Percentiles rank a stretch among this genome's conserved stretches.
Evolutionary conservation across 2,329 filamentous ascomycete genomes (phyloP).

Genomic region (Stachybotrys chartarum): DNA sequence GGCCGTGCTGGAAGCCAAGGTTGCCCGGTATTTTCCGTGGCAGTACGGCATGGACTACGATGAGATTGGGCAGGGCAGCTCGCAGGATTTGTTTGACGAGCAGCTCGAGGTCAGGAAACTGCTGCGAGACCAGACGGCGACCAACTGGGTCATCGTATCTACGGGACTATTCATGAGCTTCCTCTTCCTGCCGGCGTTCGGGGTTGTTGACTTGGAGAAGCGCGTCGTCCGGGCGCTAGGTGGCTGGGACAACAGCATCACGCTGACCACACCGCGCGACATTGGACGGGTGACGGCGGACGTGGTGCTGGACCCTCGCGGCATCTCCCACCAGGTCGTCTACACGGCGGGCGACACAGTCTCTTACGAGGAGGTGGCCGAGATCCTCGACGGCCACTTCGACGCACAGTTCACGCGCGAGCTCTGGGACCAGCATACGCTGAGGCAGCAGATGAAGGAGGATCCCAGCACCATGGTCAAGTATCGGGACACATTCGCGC

Average conservation of each 20-base stretch:
- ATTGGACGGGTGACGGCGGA: slow-evolving; percentile 56
- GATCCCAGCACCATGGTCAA: slow-evolving; percentile 47
- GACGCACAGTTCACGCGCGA: slow-evolving; percentile 35
- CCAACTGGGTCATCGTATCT: slow-evolving; percentile 58
- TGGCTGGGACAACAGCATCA: slow-evolving; percentile 54
- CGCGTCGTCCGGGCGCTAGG: slow-evolving; percentile 47
- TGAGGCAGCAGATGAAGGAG: slow-evolving; percentile 36
- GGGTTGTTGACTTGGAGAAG: slow-evolving; percentile 45
- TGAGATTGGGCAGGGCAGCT: slow-evolving; percentile 46
- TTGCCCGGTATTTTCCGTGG: slow-evolving; percentile 58
- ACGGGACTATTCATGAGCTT: slow-evolving; percentile 67
- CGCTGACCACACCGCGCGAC: slow-evolving; percentile 54
- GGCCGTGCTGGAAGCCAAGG: slow-evolving; percentile 44
- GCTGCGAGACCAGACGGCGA: slow-evolving; percentile 38
- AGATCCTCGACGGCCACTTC: slow-evolving; percentile 39
- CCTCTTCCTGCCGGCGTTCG: slow-evolving; percentile 56
- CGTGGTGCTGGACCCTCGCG: slow-evolving; percentile 36
- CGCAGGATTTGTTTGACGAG: slow-evolving; percentile 62
- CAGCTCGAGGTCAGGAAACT: slow-evolving; percentile 51
- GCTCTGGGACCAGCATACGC: slow-evolving; percentile 37
- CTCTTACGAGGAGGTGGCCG: slow-evolving; percentile 46
- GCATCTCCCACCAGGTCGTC: slow-evolving; percentile 35
- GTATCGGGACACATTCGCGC: slow-evolving; percentile 55
- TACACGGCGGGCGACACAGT: slow-evolving; percentile 57
- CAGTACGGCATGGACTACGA: slow-evolving; percentile 72